These are phyloP conservation scores for Amyloporia xantha DNA, from an alignment of 768 basidiomycete genomes.

Conservation along the genomic window DNA sequence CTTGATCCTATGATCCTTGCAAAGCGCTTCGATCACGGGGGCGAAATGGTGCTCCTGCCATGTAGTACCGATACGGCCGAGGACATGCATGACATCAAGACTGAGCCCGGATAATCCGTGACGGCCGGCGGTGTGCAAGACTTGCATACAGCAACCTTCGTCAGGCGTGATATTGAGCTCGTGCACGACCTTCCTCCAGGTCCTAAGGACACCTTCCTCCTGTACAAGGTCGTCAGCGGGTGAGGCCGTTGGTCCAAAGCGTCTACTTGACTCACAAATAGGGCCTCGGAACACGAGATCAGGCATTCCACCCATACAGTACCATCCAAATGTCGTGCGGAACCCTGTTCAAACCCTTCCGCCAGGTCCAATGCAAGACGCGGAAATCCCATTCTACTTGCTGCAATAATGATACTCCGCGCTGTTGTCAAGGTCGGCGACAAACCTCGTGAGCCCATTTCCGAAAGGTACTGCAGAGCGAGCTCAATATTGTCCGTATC, in stretches of 20 bases:
- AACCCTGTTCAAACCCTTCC: conserved; percentile 47
- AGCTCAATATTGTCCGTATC: conserved; percentile 53
- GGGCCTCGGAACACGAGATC: conserved; percentile 49
- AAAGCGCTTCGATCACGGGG: conserved; percentile 70
- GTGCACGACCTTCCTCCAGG: conserved; percentile 57
- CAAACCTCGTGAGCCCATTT: conserved; percentile 48
- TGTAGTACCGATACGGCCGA: conserved; percentile 41
- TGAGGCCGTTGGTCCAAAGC: background rate
- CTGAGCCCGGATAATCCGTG: conserved; percentile 68
- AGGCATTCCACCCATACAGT: conserved; percentile 65
- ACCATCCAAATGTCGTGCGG: conserved; percentile 45
- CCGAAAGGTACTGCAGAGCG: conserved; percentile 52
- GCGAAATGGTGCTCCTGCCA: conserved; percentile 72
- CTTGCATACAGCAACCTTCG: conserved; percentile 65
- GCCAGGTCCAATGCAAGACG: conserved; percentile 71
- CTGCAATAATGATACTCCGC: conserved; percentile 46
- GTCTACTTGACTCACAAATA: conserved; percentile 68
- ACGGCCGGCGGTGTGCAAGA: conserved; percentile 70
- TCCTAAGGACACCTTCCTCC: conserved; percentile 58
- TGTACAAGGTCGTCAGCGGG: conserved; percentile 22
- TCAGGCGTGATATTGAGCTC: conserved; percentile 52
- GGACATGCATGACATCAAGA: conserved; percentile 50
- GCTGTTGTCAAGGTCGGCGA: conserved; percentile 43
- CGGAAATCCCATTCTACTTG: conserved; percentile 47
- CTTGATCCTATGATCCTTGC: conserved; percentile 45